Conservation (phyloP, 2,329 filamentous ascomycete genomes). For the Cladophialophora chaetospira region DNA sequence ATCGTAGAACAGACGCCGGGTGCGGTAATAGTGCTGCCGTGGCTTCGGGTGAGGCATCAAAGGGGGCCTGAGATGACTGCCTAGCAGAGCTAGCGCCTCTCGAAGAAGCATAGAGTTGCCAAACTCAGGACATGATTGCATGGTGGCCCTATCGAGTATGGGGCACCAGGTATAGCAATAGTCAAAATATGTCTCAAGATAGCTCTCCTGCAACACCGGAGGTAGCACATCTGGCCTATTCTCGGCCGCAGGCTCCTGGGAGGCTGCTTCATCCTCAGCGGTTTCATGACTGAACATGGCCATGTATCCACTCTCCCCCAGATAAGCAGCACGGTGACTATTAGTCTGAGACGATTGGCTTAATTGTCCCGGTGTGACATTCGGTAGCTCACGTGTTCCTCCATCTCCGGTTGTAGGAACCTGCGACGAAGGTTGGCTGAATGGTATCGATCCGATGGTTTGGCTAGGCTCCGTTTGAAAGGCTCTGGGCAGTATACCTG, state of each 20-base stretch:
- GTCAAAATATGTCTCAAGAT: slow-evolving; percentile 47
- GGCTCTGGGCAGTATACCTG: no score
- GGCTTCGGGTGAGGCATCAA: slow-evolving; percentile 4
- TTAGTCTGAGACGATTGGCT: slow-evolving; percentile 4
- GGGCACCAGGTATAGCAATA: slow-evolving; percentile 50
- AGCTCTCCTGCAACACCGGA: slow-evolving; percentile 43
- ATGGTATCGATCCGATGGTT: no score
- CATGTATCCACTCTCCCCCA: slow-evolving; percentile 15
- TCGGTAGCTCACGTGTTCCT: no score
- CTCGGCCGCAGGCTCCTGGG: neutral
- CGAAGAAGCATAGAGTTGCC: slow-evolving; percentile 30
- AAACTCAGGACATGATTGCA: neutral
- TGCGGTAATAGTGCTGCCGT: slow-evolving; percentile 41
- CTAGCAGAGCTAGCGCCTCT: slow-evolving; percentile 35
- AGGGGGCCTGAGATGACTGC: slow-evolving; percentile 10
- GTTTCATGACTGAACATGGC: slow-evolving; percentile 10
- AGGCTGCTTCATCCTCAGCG: neutral
- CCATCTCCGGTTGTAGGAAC: no score
- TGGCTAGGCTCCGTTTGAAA: no score
- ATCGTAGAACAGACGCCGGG: slow-evolving; percentile 43
- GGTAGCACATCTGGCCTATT: neutral
- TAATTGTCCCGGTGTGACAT: neutral
- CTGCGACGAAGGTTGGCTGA: no score
- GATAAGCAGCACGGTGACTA: slow-evolving; percentile 12
- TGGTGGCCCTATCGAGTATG: slow-evolving; percentile 38